Conservation (phyloP, 2,329 filamentous ascomycete genomes). For the Epichloe elymi region DNA sequence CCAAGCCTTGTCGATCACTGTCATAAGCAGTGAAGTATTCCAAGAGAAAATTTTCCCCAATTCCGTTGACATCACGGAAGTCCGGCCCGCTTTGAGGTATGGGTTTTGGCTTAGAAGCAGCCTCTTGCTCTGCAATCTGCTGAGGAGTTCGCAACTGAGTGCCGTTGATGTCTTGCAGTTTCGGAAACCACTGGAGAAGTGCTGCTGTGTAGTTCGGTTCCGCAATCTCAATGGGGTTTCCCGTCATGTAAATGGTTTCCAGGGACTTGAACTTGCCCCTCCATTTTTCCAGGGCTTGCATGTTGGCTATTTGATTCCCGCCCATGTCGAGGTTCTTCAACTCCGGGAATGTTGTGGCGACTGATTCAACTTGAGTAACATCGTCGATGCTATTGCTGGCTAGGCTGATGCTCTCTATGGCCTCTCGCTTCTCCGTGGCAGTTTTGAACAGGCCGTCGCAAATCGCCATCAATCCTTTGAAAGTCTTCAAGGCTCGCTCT, state of each 20-base stretch:
- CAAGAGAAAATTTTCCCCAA: constrained; percentile 63
- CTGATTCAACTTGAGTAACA: constrained; percentile 56
- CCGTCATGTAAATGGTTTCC: constrained; percentile 66
- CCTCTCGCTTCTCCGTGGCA: constrained; percentile 57
- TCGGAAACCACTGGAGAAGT: constrained; percentile 71
- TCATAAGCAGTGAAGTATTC: constrained; percentile 67
- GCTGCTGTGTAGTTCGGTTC: constrained; percentile 51
- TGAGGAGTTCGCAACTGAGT: constrained; percentile 60
- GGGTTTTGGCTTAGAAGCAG: constrained; percentile 38
- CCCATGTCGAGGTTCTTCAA: constrained; percentile 83
- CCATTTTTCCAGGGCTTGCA: constrained; percentile 61
- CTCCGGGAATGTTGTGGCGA: constrained; percentile 71
- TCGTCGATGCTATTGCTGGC: constrained; percentile 67
- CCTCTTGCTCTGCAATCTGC: constrained; percentile 45
- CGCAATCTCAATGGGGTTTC: constrained; percentile 57
- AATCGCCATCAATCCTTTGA: constrained; percentile 80
- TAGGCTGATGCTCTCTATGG: constrained; percentile 70
- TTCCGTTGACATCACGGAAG: constrained; percentile 60
- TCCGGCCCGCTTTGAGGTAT: constrained; percentile 51
- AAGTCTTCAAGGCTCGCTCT: constrained; percentile 70
- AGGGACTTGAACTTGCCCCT: constrained; percentile 65
- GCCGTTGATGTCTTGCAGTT: constrained; percentile 64
- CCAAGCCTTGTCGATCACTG: constrained; percentile 49
- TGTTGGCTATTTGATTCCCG: constrained; percentile 60
- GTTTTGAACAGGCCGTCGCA: constrained; percentile 67